Evolutionary conservation across 192 early-diverging fungal genomes (phyloP), one percentile per base, ranked within the genome.

Genomic region (Entophlyctis luteolus): DNA sequence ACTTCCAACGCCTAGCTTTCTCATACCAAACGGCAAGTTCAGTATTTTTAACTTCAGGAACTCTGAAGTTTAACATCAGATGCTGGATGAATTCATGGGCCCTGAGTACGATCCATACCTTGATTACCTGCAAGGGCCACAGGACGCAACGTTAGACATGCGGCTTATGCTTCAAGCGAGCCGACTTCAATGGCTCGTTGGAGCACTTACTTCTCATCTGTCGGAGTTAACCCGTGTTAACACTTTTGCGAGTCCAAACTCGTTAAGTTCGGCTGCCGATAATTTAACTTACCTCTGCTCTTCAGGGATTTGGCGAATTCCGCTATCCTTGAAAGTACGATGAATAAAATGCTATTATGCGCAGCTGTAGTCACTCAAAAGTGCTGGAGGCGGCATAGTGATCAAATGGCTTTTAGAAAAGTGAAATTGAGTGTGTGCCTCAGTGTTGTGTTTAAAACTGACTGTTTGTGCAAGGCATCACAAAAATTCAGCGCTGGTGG

Each of bases 21-120:
- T 50, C 23, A 12, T 63, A 63, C 34, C 62, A 63, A 63, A 18
- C 48, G 48, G 62, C 50, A 32, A 29, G 20, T 50, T 16, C 16
- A 58, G 16, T 27, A 53, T 35, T 58, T 28, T 62, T 62, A 20
- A 25, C 42, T 47, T 53, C 12, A 22, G 10, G 6, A 18, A 22
- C 8, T 52, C 27, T 28, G 6, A 22, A 22, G 6, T 62, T 31
- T 28, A 31, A 63, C 6, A 33, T 10, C 27, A 70, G 68, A 37
- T 18, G 10, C 0, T 70, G 18, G 68, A 70, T 28, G 46, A 47
- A n/a, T 70, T 62, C 50, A 62, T 70, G 57, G 68, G 68, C 4
- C 68, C 59, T 20, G 34, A 36, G 4, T 70, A 50, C 29, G 68
- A 70, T 16, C 68, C 68, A 22, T 70, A 70, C 36, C 22, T 53